phyloP scores from a whole-genome alignment of 495 filamentous ascomycete species.

The Clavariopsis aquatica region DNA sequence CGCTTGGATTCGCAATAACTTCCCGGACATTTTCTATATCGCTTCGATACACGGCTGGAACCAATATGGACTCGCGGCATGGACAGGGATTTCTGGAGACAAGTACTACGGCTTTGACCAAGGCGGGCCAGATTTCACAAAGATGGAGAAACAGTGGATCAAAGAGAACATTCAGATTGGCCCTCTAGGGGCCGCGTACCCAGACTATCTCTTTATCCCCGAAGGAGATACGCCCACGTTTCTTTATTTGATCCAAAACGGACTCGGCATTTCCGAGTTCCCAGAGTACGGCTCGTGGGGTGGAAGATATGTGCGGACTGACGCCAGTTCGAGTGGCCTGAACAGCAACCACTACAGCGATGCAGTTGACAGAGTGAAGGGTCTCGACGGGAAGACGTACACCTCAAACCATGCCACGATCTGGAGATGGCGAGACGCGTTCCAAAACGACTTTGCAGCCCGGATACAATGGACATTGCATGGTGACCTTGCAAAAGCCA shows the following conservation, averaged over 20 bases:
- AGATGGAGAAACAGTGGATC: constrained; percentile 50
- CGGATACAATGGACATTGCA: constrained; percentile 53
- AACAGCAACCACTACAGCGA: constrained; percentile 47
- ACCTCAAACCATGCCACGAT: constrained; percentile 52
- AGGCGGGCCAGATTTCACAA: constrained; percentile 50
- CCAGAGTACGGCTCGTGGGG: constrained; percentile 55
- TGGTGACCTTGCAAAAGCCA: constrained; percentile 39
- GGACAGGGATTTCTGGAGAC: constrained; percentile 53
- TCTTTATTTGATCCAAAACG: constrained; percentile 53
- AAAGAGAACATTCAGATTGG: constrained; percentile 52
- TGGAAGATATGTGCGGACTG: constrained; percentile 46
- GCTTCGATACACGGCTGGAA: constrained; percentile 52
- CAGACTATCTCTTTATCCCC: constrained; percentile 48
- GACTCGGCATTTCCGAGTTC: constrained; percentile 49
- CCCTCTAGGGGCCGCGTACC: constrained; percentile 47
- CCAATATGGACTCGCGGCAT: constrained; percentile 52
- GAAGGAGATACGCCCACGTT: constrained; percentile 55
- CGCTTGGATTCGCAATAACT: constrained; percentile 51
- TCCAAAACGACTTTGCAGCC: constrained; percentile 55
- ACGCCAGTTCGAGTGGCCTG: constrained; percentile 30
- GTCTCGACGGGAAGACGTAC: constrained; percentile 45
- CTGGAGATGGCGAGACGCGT: constrained; percentile 54
- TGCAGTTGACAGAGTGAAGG: constrained; percentile 47
- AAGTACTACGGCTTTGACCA: constrained; percentile 49
- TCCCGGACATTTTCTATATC: constrained; percentile 53